Evolutionary conservation across 2,329 filamentous ascomycete genomes (phyloP), one percentile per base, ranked within the genome.

Genomic region (Diaporthe velutina): DNA sequence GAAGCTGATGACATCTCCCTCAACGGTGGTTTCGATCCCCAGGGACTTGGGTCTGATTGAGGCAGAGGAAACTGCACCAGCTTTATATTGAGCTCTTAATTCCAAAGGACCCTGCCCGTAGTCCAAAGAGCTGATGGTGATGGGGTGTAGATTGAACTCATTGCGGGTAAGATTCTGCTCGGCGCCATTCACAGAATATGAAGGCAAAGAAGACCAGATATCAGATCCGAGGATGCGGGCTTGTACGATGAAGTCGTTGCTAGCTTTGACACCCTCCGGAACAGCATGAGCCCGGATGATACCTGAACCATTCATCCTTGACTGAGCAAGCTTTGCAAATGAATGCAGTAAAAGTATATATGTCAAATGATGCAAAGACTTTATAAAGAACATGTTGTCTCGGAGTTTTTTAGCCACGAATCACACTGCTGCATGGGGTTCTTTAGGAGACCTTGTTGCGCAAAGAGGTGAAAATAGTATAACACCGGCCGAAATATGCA

Each of bases 101-200:
- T 67, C 64, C 22, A 67, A 25, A 28, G 30, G 45, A 4, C 30
- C 45, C 9, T 52, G 13, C 9, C 25, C 4, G 48, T 67, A 67
- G 22, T 67, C 64, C 64, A 67, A 25, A 25, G 64, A 67, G 45
- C 45, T 67, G 30, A 67, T 52, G 38, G 64, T 52, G 8, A 67
- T 38, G 30, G 45, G 45, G 3, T 67, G 45, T 19, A 38, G 8
- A 12, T 52, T 52, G 30, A 67, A 67, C 9, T 52, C 22, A 22
- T 38, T 52, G 22, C 64, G 45, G n/a, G 45, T 52, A 2, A 67
- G 64, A 28, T 67, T 67, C 22, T 67, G 64, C 64, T 67, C 64
- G 13, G 64, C 45, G 7, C 45, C 22, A 28, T 52, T 28, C 13
- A 52, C 48, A 35, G 30, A 25, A 13, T 67, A 67, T 7, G 61